Conservation (phyloP, 2,329 filamentous ascomycete genomes). For the Exophiala phaeomuriformis region DNA sequence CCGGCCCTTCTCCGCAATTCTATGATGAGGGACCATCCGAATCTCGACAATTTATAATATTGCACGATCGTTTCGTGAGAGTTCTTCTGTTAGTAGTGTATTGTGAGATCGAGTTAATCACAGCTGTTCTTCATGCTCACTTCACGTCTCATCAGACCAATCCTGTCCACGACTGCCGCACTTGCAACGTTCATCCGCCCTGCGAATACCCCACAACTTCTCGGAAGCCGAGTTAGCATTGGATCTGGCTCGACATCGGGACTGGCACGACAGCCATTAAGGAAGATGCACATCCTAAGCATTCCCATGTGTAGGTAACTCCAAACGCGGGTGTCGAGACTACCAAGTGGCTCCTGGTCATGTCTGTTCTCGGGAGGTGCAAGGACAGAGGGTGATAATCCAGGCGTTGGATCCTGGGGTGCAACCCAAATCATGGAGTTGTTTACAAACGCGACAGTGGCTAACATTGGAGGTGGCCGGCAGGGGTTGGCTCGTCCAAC, state of each 20-base stretch:
- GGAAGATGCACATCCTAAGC: constrained; percentile 45
- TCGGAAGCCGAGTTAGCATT: not conserved
- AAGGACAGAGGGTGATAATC: not conserved
- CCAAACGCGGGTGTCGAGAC: not conserved
- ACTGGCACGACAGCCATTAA: constrained; percentile 12
- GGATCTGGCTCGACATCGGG: not conserved
- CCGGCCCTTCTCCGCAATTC: not conserved
- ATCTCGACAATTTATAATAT: not conserved
- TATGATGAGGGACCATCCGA: not conserved
- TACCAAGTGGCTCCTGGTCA: no score
- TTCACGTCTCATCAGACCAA: constrained; percentile 17
- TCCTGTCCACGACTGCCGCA: constrained; percentile 16
- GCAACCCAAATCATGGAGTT: not conserved
- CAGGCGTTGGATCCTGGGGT: no score
- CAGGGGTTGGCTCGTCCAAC: constrained; percentile 36
- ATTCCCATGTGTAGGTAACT: constrained; percentile 47
- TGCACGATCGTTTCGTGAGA: not conserved
- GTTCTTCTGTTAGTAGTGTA: not conserved
- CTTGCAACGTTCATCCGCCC: constrained; percentile 17
- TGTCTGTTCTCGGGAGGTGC: not conserved
- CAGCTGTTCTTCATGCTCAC: constrained; percentile 17
- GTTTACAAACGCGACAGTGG: constrained; percentile 31
- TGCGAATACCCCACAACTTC: constrained; percentile 18
- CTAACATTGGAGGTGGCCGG: not conserved
- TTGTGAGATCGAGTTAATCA: not conserved